phyloP scores from a whole-genome alignment of 2,329 filamentous ascomycete species.

The Neonectria hederae region DNA sequence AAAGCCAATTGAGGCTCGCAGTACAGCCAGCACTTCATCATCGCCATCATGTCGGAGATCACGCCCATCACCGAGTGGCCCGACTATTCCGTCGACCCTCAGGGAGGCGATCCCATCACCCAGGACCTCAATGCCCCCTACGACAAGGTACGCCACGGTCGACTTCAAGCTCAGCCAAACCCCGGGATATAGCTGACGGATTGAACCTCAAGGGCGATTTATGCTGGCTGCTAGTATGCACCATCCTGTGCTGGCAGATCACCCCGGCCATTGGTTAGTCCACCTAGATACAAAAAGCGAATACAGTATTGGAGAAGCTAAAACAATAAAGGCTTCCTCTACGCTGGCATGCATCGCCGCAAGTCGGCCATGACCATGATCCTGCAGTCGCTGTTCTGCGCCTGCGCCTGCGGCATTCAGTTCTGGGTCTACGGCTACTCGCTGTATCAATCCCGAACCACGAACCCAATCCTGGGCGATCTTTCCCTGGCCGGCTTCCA shows the following conservation, averaged over 20 bases:
- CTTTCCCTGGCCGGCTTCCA: slow-evolving; percentile 48
- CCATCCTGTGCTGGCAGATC: slow-evolving; percentile 51
- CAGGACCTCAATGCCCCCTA: slow-evolving; percentile 56
- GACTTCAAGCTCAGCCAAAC: neutral
- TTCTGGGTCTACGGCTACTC: slow-evolving; percentile 60
- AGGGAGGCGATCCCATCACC: slow-evolving; percentile 55
- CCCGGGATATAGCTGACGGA: slow-evolving; percentile 1
- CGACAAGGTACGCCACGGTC: slow-evolving; percentile 47
- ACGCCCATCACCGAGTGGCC: slow-evolving; percentile 51
- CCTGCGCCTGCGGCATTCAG: slow-evolving; percentile 55
- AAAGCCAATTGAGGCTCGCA: neutral
- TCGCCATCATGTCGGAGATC: slow-evolving; percentile 23
- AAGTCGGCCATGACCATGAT: slow-evolving; percentile 56
- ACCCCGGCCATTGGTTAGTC: slow-evolving; percentile 47
- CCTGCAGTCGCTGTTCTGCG: slow-evolving; percentile 58
- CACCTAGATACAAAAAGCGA: too few relatives aligned
- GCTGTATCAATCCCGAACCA: slow-evolving; percentile 50
- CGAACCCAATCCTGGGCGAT: slow-evolving; percentile 49
- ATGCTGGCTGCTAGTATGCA: slow-evolving; percentile 54
- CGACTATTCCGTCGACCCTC: slow-evolving; percentile 51
- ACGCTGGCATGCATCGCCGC: slow-evolving; percentile 51
- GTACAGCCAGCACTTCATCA: neutral
- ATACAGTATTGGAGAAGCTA: too few relatives aligned
- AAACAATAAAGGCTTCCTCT: slow-evolving; percentile 43
- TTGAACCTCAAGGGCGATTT: slow-evolving; percentile 48